Base-by-base conservation (phyloP, 2,329 filamentous ascomycete genomes). In the Xylariaceae sp. region DNA sequence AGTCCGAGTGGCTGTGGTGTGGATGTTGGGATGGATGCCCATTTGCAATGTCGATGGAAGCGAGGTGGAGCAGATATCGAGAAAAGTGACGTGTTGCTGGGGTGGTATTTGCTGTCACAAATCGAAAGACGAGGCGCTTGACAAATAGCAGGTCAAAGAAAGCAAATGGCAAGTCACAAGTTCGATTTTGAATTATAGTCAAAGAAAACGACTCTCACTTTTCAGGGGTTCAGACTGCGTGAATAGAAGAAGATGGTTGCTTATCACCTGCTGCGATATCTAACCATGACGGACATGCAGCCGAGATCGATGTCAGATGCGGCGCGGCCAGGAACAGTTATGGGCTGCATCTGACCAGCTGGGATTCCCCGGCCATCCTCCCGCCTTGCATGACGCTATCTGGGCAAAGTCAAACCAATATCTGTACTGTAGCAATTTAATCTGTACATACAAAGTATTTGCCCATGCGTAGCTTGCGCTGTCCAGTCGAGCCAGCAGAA, bases 101-200 rank as follows among this genome's bases (percentile, higher is more conserved):
- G 47, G 44, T 45, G n/a, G 42, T 33, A 38, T 40, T 47, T 43
- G 22, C 42, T 51, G 48, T 48, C 40, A 45, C 40, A 31, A n/a
- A 51, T 44, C 11, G 22, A 39, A 49, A 44, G 22, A 47, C 15
- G 36, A 42, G 22, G 32, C 35, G 39, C n/a, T 51, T 51, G 53
- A 53, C 53, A 55, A 55, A 48, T 51, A 45, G 47, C 48, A 43
- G 48, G 46, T 53, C 42, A 47, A 48, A 35, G 39, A 44, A 44
- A 39, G 10, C 11, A 5, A 30, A 35, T 42, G 32, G 35, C 31
- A 27, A 38, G 47, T 51, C 39, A 45, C 40, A 39, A 45, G 48
- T 18, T 22, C 38, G 39, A 17, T 31, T 42, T n/a, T 41, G 44
- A 54, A 45, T 41, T n/a, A 41, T 38, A 35, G 22, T 11, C 17